These are phyloP conservation scores for Phytopythium delawarense DNA, from an alignment of 352 stramenopile genomes.

Conservation along the genomic window DNA sequence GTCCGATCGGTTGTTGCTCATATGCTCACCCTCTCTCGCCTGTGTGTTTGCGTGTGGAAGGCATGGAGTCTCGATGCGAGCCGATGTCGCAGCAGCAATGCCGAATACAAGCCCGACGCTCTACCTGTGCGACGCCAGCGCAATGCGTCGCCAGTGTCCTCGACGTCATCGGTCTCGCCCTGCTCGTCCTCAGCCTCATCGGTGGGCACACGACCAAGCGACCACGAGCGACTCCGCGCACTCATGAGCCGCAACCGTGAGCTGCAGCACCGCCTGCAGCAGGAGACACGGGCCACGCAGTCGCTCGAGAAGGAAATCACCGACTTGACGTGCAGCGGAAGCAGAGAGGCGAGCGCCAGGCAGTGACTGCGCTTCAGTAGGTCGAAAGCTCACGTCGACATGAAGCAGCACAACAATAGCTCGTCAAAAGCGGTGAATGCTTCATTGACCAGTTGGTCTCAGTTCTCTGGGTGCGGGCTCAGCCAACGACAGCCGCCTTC, in stretches of 20 bases:
- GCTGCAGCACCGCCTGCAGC: conserved; percentile 67
- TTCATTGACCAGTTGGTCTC: not conserved
- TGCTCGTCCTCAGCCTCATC: conserved; percentile 32
- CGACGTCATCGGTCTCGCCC: conserved; percentile 17
- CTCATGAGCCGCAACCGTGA: conserved; percentile 80
- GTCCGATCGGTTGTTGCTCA: not conserved
- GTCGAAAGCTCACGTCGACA: not conserved
- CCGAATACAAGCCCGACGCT: not conserved
- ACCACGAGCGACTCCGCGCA: conserved; percentile 64
- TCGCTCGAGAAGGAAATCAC: conserved; percentile 73
- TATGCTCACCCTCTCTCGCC: not conserved
- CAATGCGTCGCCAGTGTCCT: conserved; percentile 10
- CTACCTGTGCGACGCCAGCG: not conserved
- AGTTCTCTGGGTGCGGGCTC: not conserved
- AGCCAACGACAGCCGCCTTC: conserved; percentile 1
- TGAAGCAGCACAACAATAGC: not conserved
- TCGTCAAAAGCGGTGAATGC: not conserved
- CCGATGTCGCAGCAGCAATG: not conserved
- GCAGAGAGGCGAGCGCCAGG: not conserved
- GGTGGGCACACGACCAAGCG: conserved; percentile 16
- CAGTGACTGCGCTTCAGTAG: not conserved
- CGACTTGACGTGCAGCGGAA: conserved; percentile 37
- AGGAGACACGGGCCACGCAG: conserved; percentile 65
- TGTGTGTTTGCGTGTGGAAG: not conserved
- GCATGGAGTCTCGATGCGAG: not conserved